These are phyloP conservation scores for Saprolegnia parasitica DNA, from an alignment of 352 stramenopile genomes.

Conservation along the genomic window DNA sequence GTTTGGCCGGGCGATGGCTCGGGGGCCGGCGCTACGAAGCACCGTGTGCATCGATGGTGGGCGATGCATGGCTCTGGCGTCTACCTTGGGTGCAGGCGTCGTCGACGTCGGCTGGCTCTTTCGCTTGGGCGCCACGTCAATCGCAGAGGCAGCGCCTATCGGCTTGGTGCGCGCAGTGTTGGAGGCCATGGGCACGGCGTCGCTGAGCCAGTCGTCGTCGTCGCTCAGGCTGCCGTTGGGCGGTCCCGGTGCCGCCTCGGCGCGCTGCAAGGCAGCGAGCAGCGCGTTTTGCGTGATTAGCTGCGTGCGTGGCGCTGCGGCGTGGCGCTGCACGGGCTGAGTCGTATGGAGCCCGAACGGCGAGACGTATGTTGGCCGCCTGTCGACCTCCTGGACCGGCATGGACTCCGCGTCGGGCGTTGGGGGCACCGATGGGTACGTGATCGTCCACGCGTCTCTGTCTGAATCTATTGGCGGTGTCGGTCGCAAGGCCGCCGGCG, in stretches of 20 bases:
- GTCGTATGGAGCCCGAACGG: slow-evolving; percentile 46
- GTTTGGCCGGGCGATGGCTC: background rate
- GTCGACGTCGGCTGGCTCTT: slow-evolving; percentile 26
- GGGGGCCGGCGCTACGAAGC: background rate
- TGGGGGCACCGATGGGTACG: background rate
- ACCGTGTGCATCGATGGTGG: slow-evolving; percentile 26
- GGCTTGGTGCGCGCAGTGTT: slow-evolving; percentile 5
- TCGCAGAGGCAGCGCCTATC: background rate
- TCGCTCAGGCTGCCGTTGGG: slow-evolving; percentile 27
- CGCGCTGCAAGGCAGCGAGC: background rate
- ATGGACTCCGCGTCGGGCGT: background rate
- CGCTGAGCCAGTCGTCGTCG: slow-evolving; percentile 58
- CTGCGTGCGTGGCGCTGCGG: slow-evolving; percentile 4
- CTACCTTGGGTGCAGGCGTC: slow-evolving; percentile 5
- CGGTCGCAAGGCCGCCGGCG: no score
- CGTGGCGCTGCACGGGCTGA: slow-evolving; percentile 20
- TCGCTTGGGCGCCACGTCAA: background rate
- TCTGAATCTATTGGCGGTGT: no score
- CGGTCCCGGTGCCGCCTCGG: slow-evolving; percentile 4
- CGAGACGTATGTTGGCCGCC: slow-evolving; percentile 41
- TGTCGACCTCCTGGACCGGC: no score
- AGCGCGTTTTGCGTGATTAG: slow-evolving; percentile 17
- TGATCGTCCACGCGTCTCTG: background rate
- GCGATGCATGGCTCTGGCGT: slow-evolving; percentile 27
- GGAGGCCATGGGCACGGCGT: slow-evolving; percentile 41